phyloP scores from a whole-genome alignment of 2,329 filamentous ascomycete species.

The Sporothrix variecibatus region DNA sequence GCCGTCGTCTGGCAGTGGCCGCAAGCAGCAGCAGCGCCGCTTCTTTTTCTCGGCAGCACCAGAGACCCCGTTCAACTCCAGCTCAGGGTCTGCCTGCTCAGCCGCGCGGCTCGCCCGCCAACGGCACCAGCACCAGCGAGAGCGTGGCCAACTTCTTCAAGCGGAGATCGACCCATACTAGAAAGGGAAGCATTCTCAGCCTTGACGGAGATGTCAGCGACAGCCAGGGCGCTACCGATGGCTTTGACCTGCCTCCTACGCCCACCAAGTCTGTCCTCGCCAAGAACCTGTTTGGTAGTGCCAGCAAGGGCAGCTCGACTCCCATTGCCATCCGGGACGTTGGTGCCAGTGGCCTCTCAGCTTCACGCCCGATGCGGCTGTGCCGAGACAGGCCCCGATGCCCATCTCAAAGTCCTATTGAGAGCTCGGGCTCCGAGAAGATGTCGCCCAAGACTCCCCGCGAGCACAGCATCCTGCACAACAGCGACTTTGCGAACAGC shows the following conservation, averaged over 20 bases:
- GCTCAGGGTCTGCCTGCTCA: constrained; percentile 39
- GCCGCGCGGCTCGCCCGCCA: constrained; percentile 44
- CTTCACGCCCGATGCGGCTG: constrained; percentile 17
- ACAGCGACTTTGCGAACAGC: constrained; percentile 16
- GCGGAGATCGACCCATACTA: constrained; percentile 51
- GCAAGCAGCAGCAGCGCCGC: constrained; percentile 57
- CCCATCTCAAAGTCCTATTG: constrained; percentile 49
- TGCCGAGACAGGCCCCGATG: not conserved
- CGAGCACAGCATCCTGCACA: constrained; percentile 51
- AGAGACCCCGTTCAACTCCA: constrained; percentile 76
- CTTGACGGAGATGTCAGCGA: constrained; percentile 68
- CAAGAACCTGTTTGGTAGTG: constrained; percentile 39
- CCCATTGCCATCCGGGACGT: constrained; percentile 31
- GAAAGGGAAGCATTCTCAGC: constrained; percentile 73
- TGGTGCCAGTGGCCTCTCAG: not conserved
- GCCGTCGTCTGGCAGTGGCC: constrained; percentile 59
- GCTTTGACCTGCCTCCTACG: constrained; percentile 78
- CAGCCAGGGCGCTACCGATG: constrained; percentile 49
- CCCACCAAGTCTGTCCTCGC: constrained; percentile 72
- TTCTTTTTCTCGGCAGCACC: constrained; percentile 72
- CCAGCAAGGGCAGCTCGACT: constrained; percentile 24
- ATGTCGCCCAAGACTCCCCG: constrained; percentile 75
- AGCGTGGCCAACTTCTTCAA: constrained; percentile 65
- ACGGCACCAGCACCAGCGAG: constrained; percentile 27
- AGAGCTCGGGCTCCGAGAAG: constrained; percentile 51